Evolutionary conservation across 495 filamentous ascomycete genomes (phyloP), one percentile per base, ranked within the genome.

Genomic region (Barbatosphaeria neglecta): DNA sequence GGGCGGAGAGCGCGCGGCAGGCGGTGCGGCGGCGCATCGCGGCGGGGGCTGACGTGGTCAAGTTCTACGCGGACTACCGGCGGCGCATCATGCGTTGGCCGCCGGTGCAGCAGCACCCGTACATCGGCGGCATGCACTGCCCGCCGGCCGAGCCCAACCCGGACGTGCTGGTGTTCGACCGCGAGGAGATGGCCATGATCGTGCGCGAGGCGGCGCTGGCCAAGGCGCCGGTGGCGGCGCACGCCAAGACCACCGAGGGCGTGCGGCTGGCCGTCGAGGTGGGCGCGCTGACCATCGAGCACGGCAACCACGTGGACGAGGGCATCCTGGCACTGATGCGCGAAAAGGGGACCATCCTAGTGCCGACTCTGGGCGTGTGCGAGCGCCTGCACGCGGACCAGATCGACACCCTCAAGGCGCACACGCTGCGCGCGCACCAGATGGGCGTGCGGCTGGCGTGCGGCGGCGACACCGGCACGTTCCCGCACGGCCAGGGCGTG

Each of bases 21-120:
- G 43, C 43, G 28, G 43, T 45, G 28, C 43, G 43, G 27, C 43
- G 33, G 31, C 43, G 33, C 27, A 45, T 45, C 43, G 27, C 27
- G 27, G 27, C 27, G 3, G 43, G 43, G 1, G 43, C 43, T 6
- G 33, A 45, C 20, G 13, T 33, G n/a, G 22, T 45, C 43, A 45
- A 45, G 31, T 33, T 45, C 43, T 33, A 35, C 31, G 43, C 43
- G 4, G 73, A 77, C 47, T 77, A 75, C 49, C 57, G 70, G 1
- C 66, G 70, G 49, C 63, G 71, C 25, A 50, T 56, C 9, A 58
- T 77, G 52, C 59, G 73, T 0, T 77, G 60, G 41, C 73, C 74
- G 10, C 49, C 52, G 6, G 44, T 4, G 35, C 48, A 43, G 43
- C 50, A 22, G 37, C 55, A n/a, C 37, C 52, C 28, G 48, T 58